phyloP scores from a whole-genome alignment of 345 rosid species.

The Rhodamnia argentea region DNA sequence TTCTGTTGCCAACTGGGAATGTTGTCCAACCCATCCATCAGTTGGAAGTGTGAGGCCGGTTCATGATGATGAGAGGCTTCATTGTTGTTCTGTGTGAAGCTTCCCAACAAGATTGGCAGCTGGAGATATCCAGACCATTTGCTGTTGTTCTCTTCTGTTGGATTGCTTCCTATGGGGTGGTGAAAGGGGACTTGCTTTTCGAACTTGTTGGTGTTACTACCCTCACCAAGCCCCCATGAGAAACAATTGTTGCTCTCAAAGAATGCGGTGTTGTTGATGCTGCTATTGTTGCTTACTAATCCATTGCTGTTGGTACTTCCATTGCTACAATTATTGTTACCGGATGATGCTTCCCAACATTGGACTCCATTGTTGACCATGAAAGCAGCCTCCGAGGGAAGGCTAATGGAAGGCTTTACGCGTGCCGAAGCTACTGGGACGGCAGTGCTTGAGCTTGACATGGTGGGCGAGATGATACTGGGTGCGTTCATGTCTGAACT shows the following conservation, averaged over 20 bases:
- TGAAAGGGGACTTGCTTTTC: not conserved
- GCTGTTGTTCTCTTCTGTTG: constrained; percentile 17
- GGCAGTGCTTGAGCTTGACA: constrained; percentile 22
- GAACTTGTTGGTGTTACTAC: not conserved
- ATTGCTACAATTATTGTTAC: constrained; percentile 6
- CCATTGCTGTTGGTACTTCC: constrained; percentile 4
- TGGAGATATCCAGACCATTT: constrained; percentile 48
- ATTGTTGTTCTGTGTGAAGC: constrained; percentile 15
- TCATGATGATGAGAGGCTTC: constrained; percentile 17
- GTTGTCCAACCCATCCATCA: constrained; percentile 5
- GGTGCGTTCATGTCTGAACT: not conserved
- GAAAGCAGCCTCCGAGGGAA: constrained; percentile 30
- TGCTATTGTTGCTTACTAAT: constrained; percentile 19
- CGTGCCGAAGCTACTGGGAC: constrained; percentile 19
- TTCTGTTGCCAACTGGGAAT: not conserved
- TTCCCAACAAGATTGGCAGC: constrained; percentile 24
- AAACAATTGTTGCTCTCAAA: constrained; percentile 10
- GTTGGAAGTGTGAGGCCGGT: constrained; percentile 1
- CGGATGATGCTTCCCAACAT: not conserved
- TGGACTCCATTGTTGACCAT: not conserved
- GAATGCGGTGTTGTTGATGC: constrained; percentile 20
- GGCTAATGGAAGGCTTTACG: constrained; percentile 51
- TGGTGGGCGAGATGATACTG: constrained; percentile 2
- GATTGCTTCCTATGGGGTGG: not conserved
- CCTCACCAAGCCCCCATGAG: constrained; percentile 20